Evolutionary conservation across 176 grass and related monocot genomes (phyloP).

Genomic region (Triticum timopheevii): DNA sequence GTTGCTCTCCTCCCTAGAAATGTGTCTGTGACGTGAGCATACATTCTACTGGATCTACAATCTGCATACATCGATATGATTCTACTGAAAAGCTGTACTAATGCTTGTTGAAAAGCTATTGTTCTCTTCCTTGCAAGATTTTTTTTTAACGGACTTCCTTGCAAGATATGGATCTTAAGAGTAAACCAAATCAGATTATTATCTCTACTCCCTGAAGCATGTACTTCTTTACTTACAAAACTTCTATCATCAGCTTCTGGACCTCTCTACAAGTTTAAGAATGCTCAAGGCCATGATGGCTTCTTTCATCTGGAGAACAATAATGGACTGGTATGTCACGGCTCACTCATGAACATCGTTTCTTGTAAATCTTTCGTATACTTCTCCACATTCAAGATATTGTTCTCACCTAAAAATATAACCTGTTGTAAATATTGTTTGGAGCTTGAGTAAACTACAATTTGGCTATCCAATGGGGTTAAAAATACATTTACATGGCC

Average conservation of each 20-base stretch:
- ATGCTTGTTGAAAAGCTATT: background rate
- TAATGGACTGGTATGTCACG: slow-evolving; percentile 47
- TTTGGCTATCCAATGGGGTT: background rate
- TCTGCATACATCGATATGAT: too few species aligned
- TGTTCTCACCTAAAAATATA: background rate
- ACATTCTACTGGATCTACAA: too few species aligned
- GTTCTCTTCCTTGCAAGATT: background rate
- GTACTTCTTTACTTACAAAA: background rate
- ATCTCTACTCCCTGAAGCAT: background rate
- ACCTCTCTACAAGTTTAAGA: slow-evolving; percentile 87
- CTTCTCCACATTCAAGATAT: background rate
- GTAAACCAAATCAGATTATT: background rate
- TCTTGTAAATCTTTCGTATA: background rate
- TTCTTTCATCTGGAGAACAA: slow-evolving; percentile 82
- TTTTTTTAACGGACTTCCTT: background rate
- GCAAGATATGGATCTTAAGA: background rate
- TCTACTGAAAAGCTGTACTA: too few species aligned
- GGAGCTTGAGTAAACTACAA: background rate
- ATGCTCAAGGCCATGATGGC: slow-evolving; percentile 75
- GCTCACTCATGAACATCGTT: background rate
- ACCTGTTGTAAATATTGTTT: background rate
- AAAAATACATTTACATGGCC: background rate
- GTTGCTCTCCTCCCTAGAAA: too few species aligned
- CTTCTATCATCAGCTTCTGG: slow-evolving; percentile 55
- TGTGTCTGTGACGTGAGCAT: too few species aligned